Percentiles rank a stretch among this genome's conserved stretches.
Evolutionary conservation across 2,329 filamentous ascomycete genomes (phyloP).

Genomic region (Beauveria bassiana): DNA sequence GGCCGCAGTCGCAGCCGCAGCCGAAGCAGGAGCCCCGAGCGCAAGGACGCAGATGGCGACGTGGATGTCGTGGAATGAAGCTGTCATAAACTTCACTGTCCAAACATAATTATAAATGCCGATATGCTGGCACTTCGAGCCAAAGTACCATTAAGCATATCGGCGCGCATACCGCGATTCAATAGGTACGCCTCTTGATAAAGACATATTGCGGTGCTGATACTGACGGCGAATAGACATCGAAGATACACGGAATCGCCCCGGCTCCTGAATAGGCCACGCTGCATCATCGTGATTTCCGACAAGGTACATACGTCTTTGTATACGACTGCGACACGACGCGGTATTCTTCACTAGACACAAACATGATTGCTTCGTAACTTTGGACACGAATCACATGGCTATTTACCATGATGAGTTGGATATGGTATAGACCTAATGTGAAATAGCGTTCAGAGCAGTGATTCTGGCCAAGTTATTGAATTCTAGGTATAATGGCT

Average conservation of each 20-base stretch:
- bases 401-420: not conserved
- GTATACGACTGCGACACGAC: not conserved
- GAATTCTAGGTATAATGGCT: no score
- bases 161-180: slow-evolving; percentile 20
- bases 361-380: not conserved
- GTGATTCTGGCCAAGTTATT: no score
- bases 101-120: slow-evolving; percentile 13
- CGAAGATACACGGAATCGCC: not conserved
- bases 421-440: no score
- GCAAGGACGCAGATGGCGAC: slow-evolving; percentile 22
- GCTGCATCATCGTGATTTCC: not conserved
- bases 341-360: not conserved
- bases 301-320: not conserved
- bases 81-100: not conserved
- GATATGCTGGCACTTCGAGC: slow-evolving; percentile 16
- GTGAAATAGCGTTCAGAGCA: no score
- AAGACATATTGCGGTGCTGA: not conserved
- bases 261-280: not conserved
- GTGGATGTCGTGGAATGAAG: slow-evolving; percentile 18
- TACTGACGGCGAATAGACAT: not conserved
- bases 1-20: slow-evolving; percentile 42
- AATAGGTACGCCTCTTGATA: slow-evolving; percentile 19
- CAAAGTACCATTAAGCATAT: slow-evolving; percentile 17
- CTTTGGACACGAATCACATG: not conserved
- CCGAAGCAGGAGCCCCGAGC: slow-evolving; percentile 33